Conservation (phyloP, 495 filamentous ascomycete genomes). For the Annulohypoxylon nitens region DNA sequence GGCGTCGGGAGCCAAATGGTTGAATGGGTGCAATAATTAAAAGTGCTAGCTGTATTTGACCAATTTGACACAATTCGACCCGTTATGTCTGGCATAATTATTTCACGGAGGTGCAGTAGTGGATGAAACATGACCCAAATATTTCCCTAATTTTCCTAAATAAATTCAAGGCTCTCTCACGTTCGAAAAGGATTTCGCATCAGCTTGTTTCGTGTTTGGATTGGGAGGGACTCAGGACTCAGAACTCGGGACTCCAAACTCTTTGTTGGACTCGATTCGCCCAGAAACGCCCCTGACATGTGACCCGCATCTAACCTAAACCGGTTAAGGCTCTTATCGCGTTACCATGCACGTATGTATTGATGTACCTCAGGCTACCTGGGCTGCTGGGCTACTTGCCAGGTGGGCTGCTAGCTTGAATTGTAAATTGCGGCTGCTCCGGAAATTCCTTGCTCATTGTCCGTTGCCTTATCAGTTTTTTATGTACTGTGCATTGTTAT, state of each 20-base stretch:
- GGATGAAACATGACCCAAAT: slow-evolving; percentile 23
- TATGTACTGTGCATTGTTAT: too few species aligned
- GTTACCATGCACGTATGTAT: slow-evolving; percentile 8
- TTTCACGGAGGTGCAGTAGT: not conserved
- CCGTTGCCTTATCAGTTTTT: slow-evolving; percentile 37
- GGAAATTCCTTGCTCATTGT: slow-evolving; percentile 34
- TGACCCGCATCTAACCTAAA: slow-evolving; percentile 34
- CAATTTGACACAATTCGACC: too few species aligned
- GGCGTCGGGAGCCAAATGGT: not conserved
- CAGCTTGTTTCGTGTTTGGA: slow-evolving; percentile 37
- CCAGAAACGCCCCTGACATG: slow-evolving; percentile 24
- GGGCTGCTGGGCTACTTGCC: not conserved
- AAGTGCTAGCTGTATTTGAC: too few species aligned
- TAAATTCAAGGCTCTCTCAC: slow-evolving; percentile 7
- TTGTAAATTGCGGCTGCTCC: slow-evolving; percentile 47
- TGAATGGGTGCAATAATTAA: not conserved
- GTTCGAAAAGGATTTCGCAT: slow-evolving; percentile 28
- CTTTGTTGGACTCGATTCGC: slow-evolving; percentile 25
- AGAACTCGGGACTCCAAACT: not conserved
- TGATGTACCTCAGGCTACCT: slow-evolving; percentile 24
- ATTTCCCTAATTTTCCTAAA: slow-evolving; percentile 10
- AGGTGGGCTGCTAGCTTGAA: not conserved
- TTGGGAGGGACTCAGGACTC: not conserved
- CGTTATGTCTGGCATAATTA: slow-evolving; percentile 3
- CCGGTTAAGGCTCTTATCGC: slow-evolving; percentile 41